Evolutionary conservation across 2,329 filamentous ascomycete genomes (phyloP).

Genomic region (Colletotrichum abscissum): DNA sequence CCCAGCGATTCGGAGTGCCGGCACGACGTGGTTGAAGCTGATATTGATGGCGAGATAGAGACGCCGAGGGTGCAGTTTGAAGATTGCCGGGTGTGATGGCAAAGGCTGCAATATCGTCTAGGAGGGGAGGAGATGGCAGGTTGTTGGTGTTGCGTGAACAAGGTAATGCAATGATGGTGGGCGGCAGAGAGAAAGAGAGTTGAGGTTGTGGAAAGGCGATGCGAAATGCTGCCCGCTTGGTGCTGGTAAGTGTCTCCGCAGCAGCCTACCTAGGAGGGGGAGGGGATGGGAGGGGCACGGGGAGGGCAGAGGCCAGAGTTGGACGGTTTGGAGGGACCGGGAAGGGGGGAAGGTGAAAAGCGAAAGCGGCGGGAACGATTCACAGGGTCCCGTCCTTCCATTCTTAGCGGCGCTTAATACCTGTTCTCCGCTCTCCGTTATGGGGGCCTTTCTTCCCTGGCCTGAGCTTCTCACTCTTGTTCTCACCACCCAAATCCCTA

Average conservation of each 20-base stretch:
- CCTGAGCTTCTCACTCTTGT: constrained; percentile 12
- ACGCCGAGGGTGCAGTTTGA: constrained; percentile 12
- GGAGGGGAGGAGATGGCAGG: not conserved
- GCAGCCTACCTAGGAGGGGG: not conserved
- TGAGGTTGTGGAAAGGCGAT: constrained; percentile 14
- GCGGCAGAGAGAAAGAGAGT: constrained; percentile 1
- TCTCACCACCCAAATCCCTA: not conserved
- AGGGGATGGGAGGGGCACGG: not conserved
- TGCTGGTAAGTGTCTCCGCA: constrained; percentile 5
- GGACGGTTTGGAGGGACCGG: constrained; percentile 14
- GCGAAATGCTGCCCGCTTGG: constrained; percentile 16
- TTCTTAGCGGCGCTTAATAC: constrained; percentile 25
- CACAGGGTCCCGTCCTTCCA: constrained; percentile 23
- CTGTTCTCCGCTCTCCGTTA: constrained; percentile 2
- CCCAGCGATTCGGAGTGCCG: constrained; percentile 13
- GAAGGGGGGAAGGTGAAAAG: constrained; percentile 3
- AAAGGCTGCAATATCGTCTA: constrained; percentile 17
- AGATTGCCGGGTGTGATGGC: constrained; percentile 19
- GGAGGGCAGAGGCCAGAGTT: not conserved
- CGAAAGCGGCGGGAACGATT: constrained; percentile 25
- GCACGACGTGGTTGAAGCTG: not conserved
- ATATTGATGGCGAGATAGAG: not conserved
- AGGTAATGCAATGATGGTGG: not conserved
- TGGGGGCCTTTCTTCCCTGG: constrained; percentile 12
- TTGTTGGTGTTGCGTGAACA: constrained; percentile 6